These are phyloP conservation scores for Coleophoma cylindrospora DNA, from an alignment of 2,329 filamentous ascomycete genomes.

Conservation along the genomic window DNA sequence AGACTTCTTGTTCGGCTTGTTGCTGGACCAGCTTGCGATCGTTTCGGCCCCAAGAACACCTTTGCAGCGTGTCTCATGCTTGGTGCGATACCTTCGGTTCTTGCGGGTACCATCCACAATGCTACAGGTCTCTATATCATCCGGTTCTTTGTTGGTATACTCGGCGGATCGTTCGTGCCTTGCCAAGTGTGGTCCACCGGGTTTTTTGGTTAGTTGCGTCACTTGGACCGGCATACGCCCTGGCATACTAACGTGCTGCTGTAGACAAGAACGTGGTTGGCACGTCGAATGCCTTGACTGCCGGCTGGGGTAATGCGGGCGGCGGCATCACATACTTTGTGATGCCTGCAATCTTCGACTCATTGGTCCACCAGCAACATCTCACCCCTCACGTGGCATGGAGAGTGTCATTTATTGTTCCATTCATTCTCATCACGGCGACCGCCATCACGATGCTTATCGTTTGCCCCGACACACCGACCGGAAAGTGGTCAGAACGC, in stretches of 20 bases:
- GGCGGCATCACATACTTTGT: constrained; percentile 89
- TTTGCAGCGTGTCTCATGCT: constrained; percentile 71
- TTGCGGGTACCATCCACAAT: constrained; percentile 69
- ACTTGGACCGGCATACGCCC: constrained; percentile 12
- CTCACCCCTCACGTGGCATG: constrained; percentile 67
- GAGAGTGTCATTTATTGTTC: constrained; percentile 80
- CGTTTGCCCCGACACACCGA: constrained; percentile 76
- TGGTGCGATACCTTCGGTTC: constrained; percentile 72
- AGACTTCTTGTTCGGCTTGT: constrained; percentile 67
- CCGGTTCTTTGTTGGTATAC: constrained; percentile 73
- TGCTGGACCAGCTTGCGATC: constrained; percentile 77
- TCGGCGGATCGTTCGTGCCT: constrained; percentile 71
- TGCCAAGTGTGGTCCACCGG: constrained; percentile 88
- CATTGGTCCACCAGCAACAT: constrained; percentile 54
- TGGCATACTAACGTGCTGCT: too few species aligned
- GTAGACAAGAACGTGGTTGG: constrained; percentile 79
- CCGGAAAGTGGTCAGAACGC: constrained; percentile 75
- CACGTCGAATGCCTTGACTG: constrained; percentile 77
- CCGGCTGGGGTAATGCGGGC: constrained; percentile 77
- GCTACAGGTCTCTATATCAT: constrained; percentile 62
- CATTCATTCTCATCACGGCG: constrained; percentile 67
- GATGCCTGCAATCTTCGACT: constrained; percentile 87
- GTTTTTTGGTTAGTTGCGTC: constrained; percentile 54
- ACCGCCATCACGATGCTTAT: constrained; percentile 66
- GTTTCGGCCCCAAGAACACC: constrained; percentile 70